Conservation (phyloP, 176 grass and related monocot species). For the Alloteropsis semialata region DNA sequence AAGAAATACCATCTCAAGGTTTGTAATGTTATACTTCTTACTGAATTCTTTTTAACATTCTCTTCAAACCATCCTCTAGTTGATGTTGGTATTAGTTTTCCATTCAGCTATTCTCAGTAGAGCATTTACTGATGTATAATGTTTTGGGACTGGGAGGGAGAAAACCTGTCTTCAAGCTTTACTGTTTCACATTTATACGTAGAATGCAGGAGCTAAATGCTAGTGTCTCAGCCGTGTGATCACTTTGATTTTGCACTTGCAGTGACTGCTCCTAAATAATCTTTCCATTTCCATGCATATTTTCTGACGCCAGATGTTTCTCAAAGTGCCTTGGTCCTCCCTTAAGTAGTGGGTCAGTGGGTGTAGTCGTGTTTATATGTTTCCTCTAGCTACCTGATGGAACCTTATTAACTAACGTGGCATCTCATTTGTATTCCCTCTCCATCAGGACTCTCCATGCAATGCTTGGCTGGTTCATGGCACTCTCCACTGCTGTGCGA, state of each 20-base stretch:
- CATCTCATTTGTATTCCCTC: background rate
- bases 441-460: slow-evolving; percentile 57
- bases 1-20: no score
- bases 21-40: no score
- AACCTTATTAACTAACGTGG: no score
- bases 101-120: background rate
- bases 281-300: no score
- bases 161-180: background rate
- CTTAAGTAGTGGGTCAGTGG: no score
- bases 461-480: slow-evolving; percentile 56
- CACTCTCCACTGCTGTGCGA: slow-evolving; percentile 59
- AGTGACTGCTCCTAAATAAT: background rate
- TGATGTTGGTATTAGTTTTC: background rate
- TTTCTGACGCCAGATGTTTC: no score
- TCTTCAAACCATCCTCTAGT: no score
- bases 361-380: no score
- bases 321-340: no score
- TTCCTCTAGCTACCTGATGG: no score
- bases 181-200: background rate
- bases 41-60: no score
- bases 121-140: background rate
- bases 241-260: background rate
- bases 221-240: background rate
- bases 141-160: background rate
- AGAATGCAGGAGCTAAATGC: background rate